A percentile compares a stretch with the other conserved stretches of the same genome.
Evolutionary conservation across 2,329 filamentous ascomycete species (phyloP).

Genomic region (Penicillium sp.): DNA sequence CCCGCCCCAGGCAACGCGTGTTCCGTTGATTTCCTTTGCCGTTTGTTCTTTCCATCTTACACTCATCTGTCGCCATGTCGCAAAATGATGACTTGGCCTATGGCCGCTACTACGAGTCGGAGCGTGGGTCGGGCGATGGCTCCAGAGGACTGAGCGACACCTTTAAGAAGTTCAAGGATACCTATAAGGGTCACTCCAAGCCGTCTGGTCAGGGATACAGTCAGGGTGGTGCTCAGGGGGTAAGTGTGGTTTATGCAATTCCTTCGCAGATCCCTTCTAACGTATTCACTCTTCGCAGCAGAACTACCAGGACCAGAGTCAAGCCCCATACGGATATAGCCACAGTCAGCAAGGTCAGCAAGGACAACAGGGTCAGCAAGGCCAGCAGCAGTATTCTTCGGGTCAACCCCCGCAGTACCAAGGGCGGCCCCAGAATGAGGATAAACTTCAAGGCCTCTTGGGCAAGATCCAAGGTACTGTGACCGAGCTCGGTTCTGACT

Average conservation of each 20-base stretch:
- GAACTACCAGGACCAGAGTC: constrained; percentile 21
- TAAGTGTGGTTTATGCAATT: constrained; percentile 7
- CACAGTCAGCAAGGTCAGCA: constrained; percentile 26
- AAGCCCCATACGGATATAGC: constrained; percentile 26
- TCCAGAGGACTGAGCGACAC: constrained; percentile 57
- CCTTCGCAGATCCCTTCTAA: not conserved
- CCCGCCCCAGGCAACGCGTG: constrained; percentile 6
- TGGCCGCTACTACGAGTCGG: constrained; percentile 50
- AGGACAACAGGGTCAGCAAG: constrained; percentile 26
- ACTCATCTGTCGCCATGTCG: constrained; percentile 31
- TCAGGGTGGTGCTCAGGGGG: constrained; percentile 26
- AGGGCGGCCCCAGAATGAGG: constrained; percentile 38
- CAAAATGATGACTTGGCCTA: constrained; percentile 58
- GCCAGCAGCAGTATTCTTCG: constrained; percentile 22
- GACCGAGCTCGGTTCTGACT: constrained; percentile 52
- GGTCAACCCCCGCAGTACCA: constrained; percentile 22
- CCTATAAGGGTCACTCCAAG: constrained; percentile 35
- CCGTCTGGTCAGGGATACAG: constrained; percentile 20
- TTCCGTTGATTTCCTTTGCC: constrained; percentile 1
- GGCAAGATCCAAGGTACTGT: constrained; percentile 58
- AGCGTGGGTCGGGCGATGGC: constrained; percentile 36
- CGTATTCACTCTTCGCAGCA: constrained; percentile 7
- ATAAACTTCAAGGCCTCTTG: constrained; percentile 51
- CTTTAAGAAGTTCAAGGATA: constrained; percentile 49
- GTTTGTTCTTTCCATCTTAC: not conserved